Base-by-base conservation (phyloP, 352 stramenopile genomes). In the Phytopythium kandeliae region DNA sequence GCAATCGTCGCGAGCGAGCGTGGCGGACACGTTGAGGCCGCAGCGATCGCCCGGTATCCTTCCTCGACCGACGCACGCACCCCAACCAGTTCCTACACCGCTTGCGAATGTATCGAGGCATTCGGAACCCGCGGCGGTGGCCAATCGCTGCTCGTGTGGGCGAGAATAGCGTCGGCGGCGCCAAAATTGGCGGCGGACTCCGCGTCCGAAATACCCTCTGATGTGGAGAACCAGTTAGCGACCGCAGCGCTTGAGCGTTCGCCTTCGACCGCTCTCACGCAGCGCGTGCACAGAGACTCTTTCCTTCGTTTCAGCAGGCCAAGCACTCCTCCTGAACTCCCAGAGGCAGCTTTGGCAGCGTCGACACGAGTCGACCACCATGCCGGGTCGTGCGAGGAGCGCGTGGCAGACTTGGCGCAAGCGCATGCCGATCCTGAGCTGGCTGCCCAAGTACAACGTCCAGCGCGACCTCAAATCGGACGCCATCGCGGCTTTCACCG, bases 371-470 rank as follows among this genome's bases (percentile, higher is more conserved):
- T 22, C 31, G 41, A 2, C 13, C 1, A 36, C 8, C 24, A 51
- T 51, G 45, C 28, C 45, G 31, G 24, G 45, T 13, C 45, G 45
- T 30, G 25, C 45, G 30, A 28, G 45, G n/a, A 19, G 45, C 28
- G 30, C 19, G 45, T 51, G 45, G 45, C 45, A 51, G 31, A 8
- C 26, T 11, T 37, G 19, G 28, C 45, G 45, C 30, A 51, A 82
- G 51, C 68, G 69, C 48, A 57, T 93, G 46, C 78, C 80, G 22
- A 86, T 89, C 21, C 62, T 93, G 13, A 56, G 79, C 17, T 93
- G 83, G 83, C 34, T 93, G 55, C 80, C 78, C 24, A 49, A 52
- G 15, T 93, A 93, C 60, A 56, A 85, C 42, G 10, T 87, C 4
- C 55, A 55, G 0, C 71, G 72, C 28, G 76, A 89, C 44, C 58